Conservation (phyloP, 1,284 basidiomycete species). For the Rhizoctonia solani region DNA sequence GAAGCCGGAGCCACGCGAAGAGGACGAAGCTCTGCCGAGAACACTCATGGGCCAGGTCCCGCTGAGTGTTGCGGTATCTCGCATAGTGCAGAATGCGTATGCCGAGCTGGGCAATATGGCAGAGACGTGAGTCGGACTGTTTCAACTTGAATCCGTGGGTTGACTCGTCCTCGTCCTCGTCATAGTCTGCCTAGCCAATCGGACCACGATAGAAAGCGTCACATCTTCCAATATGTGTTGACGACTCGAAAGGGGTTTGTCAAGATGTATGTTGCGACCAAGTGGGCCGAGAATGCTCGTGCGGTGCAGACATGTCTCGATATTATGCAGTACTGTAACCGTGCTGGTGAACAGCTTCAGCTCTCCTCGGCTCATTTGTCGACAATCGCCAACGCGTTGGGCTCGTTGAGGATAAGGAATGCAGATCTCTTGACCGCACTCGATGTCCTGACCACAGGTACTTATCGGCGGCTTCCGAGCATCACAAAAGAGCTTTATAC, state of each 20-base stretch:
- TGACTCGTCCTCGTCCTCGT: conserved; percentile 10
- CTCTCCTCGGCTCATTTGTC: not conserved
- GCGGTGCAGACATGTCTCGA: conserved; percentile 61
- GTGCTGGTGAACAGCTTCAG: conserved; percentile 22
- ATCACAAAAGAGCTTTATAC: conserved; percentile 73
- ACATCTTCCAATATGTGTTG: conserved; percentile 84
- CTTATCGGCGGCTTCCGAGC: conserved; percentile 77
- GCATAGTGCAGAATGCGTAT: conserved; percentile 78
- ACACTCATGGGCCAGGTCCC: conserved; percentile 76
- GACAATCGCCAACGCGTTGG: conserved; percentile 70
- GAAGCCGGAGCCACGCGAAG: conserved; percentile 44
- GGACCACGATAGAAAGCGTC: conserved; percentile 78
- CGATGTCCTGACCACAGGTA: conserved; percentile 81
- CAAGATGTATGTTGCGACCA: conserved; percentile 82
- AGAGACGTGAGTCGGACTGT: conserved; percentile 70
- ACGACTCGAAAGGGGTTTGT: conserved; percentile 87
- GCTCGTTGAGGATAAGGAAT: conserved; percentile 71
- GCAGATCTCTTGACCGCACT: conserved; percentile 89
- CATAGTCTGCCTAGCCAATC: conserved; percentile 80
- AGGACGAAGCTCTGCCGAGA: conserved; percentile 75
- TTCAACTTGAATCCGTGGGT: not conserved
- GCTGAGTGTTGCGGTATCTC: conserved; percentile 73
- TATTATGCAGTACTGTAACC: conserved; percentile 30
- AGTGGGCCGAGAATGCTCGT: conserved; percentile 80
- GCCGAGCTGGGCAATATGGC: conserved; percentile 80